A percentile compares a stretch with the other conserved stretches of the same genome.
These are phyloP conservation scores for Phytophthora tentaculata DNA, from an alignment of 352 stramenopile species.

Conservation along the genomic window DNA sequence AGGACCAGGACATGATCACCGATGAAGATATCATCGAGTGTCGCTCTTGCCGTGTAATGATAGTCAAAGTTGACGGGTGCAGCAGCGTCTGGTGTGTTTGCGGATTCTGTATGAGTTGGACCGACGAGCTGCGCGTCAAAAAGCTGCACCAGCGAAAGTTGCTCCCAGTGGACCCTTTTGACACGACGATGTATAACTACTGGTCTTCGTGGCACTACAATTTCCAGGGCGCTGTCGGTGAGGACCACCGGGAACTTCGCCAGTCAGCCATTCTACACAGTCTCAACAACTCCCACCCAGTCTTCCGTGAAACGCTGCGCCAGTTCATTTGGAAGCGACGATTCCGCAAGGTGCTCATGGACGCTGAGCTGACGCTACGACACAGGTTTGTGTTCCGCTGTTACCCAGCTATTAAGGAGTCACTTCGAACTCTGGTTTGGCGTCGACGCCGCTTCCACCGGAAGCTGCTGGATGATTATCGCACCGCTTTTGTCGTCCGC, in stretches of 20 bases:
- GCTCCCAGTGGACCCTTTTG: constrained; percentile 44
- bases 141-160: constrained; percentile 29
- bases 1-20: constrained; percentile 17
- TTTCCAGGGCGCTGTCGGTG: not conserved
- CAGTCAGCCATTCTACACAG: constrained; percentile 5
- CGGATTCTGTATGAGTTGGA: constrained; percentile 48
- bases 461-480: constrained; percentile 22
- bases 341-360: constrained; percentile 12
- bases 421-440: constrained; percentile 24
- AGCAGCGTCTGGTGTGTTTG: constrained; percentile 48
- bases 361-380: constrained; percentile 10
- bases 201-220: constrained; percentile 30
- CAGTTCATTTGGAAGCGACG: constrained; percentile 29
- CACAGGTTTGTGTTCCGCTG: constrained; percentile 13
- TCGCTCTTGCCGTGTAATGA: constrained; percentile 47
- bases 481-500: constrained; percentile 9
- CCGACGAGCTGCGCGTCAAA: constrained; percentile 20
- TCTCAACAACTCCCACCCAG: constrained; percentile 11
- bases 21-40: constrained; percentile 43
- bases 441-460: constrained; percentile 25
- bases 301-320: constrained; percentile 13
- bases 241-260: constrained; percentile 11
- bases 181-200: constrained; percentile 20
- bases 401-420: constrained; percentile 18
- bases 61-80: constrained; percentile 61